Percentiles rank a stretch among this genome's conserved stretches.
These are phyloP conservation scores for Auriculariales sp. DNA, from an alignment of 768 basidiomycete genomes.

Conservation along the genomic window DNA sequence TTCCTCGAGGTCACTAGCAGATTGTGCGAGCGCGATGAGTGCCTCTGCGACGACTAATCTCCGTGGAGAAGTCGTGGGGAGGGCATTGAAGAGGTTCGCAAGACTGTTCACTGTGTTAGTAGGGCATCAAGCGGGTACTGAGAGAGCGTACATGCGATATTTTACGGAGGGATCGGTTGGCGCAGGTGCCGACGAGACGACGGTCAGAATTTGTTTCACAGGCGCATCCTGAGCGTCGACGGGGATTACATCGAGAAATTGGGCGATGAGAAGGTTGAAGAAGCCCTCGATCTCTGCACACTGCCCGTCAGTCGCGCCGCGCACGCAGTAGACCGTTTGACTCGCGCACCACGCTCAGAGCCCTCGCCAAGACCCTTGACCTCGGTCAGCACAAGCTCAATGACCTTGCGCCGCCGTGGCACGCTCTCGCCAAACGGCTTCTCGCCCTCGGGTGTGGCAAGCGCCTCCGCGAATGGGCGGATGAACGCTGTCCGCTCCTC, in stretches of 20 bases:
- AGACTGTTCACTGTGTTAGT: conserved; percentile 29
- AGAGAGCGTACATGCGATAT: conserved; percentile 56
- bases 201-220: conserved; percentile 33
- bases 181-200: conserved; percentile 36
- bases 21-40: conserved; percentile 47
- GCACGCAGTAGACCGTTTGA: conserved; percentile 62
- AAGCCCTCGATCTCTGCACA: conserved; percentile 68
- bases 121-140: not conserved
- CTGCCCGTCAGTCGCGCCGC: conserved; percentile 30
- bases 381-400: conserved; percentile 45
- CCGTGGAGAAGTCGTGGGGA: conserved; percentile 49
- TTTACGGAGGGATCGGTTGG: conserved; percentile 42
- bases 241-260: conserved; percentile 48
- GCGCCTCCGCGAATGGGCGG: conserved; percentile 48
- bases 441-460: conserved; percentile 36
- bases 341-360: conserved; percentile 50
- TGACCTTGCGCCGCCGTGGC: conserved; percentile 33
- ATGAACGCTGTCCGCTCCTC: conserved; percentile 49
- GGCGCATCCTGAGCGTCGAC: conserved; percentile 39
- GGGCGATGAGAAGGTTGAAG: conserved; percentile 69
- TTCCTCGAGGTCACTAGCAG: conserved; percentile 43
- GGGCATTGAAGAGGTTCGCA: conserved; percentile 69
- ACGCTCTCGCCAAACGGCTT: conserved; percentile 41
- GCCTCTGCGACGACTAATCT: conserved; percentile 48
- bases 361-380: conserved; percentile 64